phyloP scores from a whole-genome alignment of 2,329 filamentous ascomycete genomes.

The Fusarium liriodendri region DNA sequence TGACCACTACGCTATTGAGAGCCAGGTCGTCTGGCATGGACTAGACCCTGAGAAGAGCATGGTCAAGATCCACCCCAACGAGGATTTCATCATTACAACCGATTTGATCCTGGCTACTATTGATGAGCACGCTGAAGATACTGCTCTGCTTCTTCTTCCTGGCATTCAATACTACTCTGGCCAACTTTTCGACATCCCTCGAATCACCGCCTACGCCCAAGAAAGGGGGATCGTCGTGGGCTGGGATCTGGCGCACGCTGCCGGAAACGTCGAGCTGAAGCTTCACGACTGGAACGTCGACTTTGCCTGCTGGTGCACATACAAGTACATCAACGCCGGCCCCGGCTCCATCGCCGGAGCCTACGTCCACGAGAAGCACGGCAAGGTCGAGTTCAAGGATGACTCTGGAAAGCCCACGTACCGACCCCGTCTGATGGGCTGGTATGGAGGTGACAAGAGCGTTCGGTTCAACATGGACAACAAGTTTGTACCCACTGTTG shows the following conservation, averaged over 20 bases:
- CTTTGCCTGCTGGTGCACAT: slow-evolving; percentile 93
- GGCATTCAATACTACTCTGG: slow-evolving; percentile 95
- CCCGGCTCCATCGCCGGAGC: slow-evolving; percentile 83
- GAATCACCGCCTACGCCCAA: slow-evolving; percentile 82
- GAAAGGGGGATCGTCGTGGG: slow-evolving; percentile 78
- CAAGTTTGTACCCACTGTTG: slow-evolving; percentile 78
- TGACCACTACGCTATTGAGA: slow-evolving; percentile 87
- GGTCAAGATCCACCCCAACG: slow-evolving; percentile 76
- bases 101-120: slow-evolving; percentile 79
- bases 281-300: slow-evolving; percentile 93
- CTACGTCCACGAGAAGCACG: slow-evolving; percentile 83
- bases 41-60: slow-evolving; percentile 75
- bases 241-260: slow-evolving; percentile 91
- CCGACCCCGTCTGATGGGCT: slow-evolving; percentile 78
- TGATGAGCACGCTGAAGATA: slow-evolving; percentile 76
- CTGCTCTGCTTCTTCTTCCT: slow-evolving; percentile 82
- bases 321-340: slow-evolving; percentile 92
- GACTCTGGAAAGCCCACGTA: slow-evolving; percentile 58
- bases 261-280: slow-evolving; percentile 81
- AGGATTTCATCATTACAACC: slow-evolving; percentile 72
- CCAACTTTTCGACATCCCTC: slow-evolving; percentile 85
- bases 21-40: slow-evolving; percentile 79
- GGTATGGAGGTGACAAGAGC: slow-evolving; percentile 86
- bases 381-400: slow-evolving; percentile 60
- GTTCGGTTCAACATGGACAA: slow-evolving; percentile 88